Conservation (phyloP, 1,284 basidiomycete genomes). For the Marasmius sp. region DNA sequence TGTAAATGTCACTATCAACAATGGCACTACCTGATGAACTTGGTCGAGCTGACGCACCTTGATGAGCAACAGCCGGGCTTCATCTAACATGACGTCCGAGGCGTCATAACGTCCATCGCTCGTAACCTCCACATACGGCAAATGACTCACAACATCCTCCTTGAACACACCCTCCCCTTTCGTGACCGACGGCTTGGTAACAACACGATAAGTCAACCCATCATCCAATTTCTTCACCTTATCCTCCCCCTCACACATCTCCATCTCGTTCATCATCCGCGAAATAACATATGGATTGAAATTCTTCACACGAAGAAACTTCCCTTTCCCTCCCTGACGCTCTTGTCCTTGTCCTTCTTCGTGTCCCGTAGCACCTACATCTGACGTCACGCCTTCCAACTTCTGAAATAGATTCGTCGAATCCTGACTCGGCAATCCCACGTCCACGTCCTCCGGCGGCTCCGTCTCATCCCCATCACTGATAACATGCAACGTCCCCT, state of each 20-base stretch:
- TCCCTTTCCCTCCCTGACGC: slow-evolving; percentile 16
- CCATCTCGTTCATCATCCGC: slow-evolving; percentile 19
- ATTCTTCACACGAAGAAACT: slow-evolving; percentile 44
- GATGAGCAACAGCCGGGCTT: slow-evolving; percentile 44
- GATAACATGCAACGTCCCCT: not conserved
- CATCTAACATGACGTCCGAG: slow-evolving; percentile 57
- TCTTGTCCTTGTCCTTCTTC: slow-evolving; percentile 5
- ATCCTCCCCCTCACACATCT: not conserved
- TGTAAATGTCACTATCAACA: not conserved
- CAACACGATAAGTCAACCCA: slow-evolving; percentile 32
- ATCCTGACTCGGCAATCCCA: not conserved
- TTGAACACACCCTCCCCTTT: slow-evolving; percentile 41
- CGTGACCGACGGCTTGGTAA: slow-evolving; percentile 38
- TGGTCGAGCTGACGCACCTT: slow-evolving; percentile 30
- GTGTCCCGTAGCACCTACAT: not conserved
- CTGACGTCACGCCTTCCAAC: not conserved
- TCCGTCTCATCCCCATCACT: not conserved
- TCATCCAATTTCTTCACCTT: slow-evolving; percentile 1
- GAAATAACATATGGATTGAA: slow-evolving; percentile 46
- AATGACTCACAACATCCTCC: slow-evolving; percentile 40
- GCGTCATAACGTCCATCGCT: slow-evolving; percentile 43
- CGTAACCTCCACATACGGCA: slow-evolving; percentile 50
- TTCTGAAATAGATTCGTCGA: not conserved
- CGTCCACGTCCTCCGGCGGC: not conserved
- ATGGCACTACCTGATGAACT: not conserved